phyloP scores from a whole-genome alignment of 257 asterid species.

The Scutellaria barbata region DNA sequence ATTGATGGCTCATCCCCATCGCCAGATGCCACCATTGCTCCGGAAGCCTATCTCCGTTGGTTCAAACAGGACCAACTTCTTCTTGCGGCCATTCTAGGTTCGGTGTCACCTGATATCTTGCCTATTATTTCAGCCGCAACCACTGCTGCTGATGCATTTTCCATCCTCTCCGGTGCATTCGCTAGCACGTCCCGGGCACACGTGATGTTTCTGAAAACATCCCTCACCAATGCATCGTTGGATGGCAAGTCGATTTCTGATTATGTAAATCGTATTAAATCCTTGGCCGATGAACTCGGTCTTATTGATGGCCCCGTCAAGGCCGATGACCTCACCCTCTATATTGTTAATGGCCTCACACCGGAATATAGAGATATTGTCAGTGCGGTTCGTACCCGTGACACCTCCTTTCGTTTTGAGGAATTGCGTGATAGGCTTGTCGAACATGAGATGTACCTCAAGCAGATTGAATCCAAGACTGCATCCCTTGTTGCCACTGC shows the following conservation, averaged over 20 bases:
- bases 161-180: neutral
- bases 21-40: neutral
- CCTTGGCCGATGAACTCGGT: neutral
- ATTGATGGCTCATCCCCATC: neutral
- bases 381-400: neutral
- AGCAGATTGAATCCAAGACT: neutral
- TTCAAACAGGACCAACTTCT: neutral
- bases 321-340: neutral
- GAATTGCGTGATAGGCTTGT: neutral
- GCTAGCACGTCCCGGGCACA: neutral
- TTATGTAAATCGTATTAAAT: neutral
- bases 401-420: neutral
- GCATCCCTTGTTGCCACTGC: neutral
- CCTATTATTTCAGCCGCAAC: neutral
- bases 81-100: neutral
- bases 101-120: neutral
- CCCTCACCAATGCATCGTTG: neutral
- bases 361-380: neutral
- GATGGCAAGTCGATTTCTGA: neutral
- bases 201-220: neutral
- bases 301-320: neutral
- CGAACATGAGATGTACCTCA: neutral
- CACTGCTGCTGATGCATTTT: neutral
- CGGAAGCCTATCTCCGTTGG: neutral
- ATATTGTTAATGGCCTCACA: neutral